Base-by-base conservation (phyloP, 2,329 filamentous ascomycete species). In the Coleophoma cylindrospora region DNA sequence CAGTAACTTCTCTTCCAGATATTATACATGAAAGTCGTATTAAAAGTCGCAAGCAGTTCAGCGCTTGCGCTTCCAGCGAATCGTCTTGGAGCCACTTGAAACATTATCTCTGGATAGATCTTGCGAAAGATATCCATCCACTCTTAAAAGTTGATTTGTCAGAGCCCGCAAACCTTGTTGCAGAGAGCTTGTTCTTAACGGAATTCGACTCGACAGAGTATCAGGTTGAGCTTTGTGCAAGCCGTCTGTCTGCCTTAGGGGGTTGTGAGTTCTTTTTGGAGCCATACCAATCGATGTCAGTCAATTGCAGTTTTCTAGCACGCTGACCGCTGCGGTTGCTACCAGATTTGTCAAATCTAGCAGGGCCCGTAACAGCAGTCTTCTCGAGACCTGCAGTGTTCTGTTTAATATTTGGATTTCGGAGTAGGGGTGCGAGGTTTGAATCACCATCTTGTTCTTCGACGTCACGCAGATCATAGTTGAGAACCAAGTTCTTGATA, bases 401-500 rank as follows among this genome's bases (percentile, higher is more conserved):
- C 55, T 57, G 68, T 68, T 80, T 66, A 80, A 75, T 74, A 79
- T 71, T 77, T 70, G 58, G 61, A 65, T 70, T 77, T 67, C 60
- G 68, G 58, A 61, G 62, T 54, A 71, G 71, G 65, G 75, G 68
- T 64, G 61, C 58, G 60, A 67, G 61, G 66, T 64, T 59, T 61
- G 61, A 69, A 65, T 82, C 79, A 95, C 90, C 86, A 74, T 94
- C 88, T 63, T 77, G 72, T 57, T 91, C 85, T 64, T 95, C 89
- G 59, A 75, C 85, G 63, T 95, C 91, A 47, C 89, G 84, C 65
- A 96, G 82, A 70, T 99, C 94, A 65, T 96, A 95, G 69, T 96
- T 97, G 60, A 99, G 76, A 48, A 99, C 94, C 43, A 99, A 77
- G 63, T 90, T 96, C 74, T 99, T 99, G 81, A 99, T 99, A 55